Base-by-base conservation (phyloP, 2,329 filamentous ascomycete genomes). In the Neonectria coccinea region DNA sequence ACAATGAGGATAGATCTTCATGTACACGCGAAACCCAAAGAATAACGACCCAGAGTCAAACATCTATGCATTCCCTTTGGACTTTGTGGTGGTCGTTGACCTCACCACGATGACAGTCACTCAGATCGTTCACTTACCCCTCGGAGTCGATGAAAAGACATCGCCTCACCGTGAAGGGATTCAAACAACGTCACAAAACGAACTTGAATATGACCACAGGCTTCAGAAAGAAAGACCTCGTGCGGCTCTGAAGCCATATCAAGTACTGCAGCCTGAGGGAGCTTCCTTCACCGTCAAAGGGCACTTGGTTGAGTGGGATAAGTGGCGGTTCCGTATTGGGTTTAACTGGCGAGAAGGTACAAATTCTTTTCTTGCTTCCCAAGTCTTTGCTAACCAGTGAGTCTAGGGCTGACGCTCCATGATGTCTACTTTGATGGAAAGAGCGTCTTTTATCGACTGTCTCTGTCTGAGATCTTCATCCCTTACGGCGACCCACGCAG, bases 301-400 rank as follows among this genome's bases (percentile, higher is more conserved):
- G 68, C 79, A 80, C 66, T 69, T 72, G 14, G 70, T 86, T 12
- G 72, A 79, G 56, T 89, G 86, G 86, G 85, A 89, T 75, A 87
- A 90, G 71, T 91, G 89, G 89, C 81, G 84, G 2, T 87, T 93
- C 77, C 81, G 88, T 27, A 85, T 92, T 11, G 85, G 86, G 12
- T 92, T 90, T 81, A 91, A 90, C 79, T 84, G 86, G 59, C 81
- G 90, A 9, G 90, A 92, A 75, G 89, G 90, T 47, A 84, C 6
- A 12, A 14, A 7, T 1, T 2, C 2, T 5, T 36, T 7, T 14
- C 12, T 36, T 36, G 33, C 2, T 36, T 36, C 12, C 1, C 5
- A 16, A 16, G 33, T 16, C 1, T 16, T 36, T 16, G 31, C 33
- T 36, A 12, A 36, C 33, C 1, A 36, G 2, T 16, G 5, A 14